Percentiles rank a stretch among this genome's conserved stretches.
These are phyloP conservation scores for Pestalotiopsis sp. DNA, from an alignment of 2,329 filamentous ascomycete genomes.

Conservation along the genomic window DNA sequence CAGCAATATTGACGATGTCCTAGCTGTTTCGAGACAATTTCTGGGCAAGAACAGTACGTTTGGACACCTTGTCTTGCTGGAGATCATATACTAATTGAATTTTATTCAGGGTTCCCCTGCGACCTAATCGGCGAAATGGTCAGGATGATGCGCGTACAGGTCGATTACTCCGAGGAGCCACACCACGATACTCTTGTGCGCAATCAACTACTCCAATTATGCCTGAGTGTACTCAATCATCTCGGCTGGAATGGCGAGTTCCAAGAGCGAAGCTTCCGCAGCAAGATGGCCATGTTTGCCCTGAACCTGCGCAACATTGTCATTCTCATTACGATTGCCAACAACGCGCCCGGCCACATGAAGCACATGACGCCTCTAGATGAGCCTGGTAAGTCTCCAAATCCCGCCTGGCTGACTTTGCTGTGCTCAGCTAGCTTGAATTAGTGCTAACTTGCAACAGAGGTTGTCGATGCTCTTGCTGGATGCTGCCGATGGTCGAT, in stretches of 20 bases:
- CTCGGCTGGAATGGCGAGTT: conserved; percentile 72
- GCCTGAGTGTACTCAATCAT: conserved; percentile 77
- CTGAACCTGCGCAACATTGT: conserved; percentile 75
- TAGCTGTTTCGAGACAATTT: conserved; percentile 65
- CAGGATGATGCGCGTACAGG: conserved; percentile 68
- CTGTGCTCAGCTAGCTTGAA: conserved; percentile 17
- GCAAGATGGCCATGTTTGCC: conserved; percentile 75
- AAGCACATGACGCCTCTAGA: conserved; percentile 63
- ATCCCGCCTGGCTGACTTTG: conserved; percentile 7
- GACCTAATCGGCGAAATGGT: conserved; percentile 70
- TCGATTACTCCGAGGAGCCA: conserved; percentile 81
- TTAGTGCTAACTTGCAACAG: conserved; percentile 36
- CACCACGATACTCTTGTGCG: conserved; percentile 73
- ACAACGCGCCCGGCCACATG: conserved; percentile 54
- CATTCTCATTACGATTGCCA: conserved; percentile 66
- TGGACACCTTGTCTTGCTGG: not conserved
- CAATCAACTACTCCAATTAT: conserved; percentile 73
- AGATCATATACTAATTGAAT: not conserved
- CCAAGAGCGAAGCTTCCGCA: conserved; percentile 63
- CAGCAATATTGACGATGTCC: conserved; percentile 69
- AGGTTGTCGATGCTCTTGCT: conserved; percentile 72
- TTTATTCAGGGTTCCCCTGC: conserved; percentile 54
- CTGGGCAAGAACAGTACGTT: conserved; percentile 37
- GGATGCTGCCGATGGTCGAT: conserved; percentile 80
- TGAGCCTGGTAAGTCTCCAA: conserved; percentile 55